Percentiles rank a stretch among this genome's conserved stretches.
phyloP scores from a whole-genome alignment of 768 basidiomycete genomes.

The Lactifluus hygrophoroides region DNA sequence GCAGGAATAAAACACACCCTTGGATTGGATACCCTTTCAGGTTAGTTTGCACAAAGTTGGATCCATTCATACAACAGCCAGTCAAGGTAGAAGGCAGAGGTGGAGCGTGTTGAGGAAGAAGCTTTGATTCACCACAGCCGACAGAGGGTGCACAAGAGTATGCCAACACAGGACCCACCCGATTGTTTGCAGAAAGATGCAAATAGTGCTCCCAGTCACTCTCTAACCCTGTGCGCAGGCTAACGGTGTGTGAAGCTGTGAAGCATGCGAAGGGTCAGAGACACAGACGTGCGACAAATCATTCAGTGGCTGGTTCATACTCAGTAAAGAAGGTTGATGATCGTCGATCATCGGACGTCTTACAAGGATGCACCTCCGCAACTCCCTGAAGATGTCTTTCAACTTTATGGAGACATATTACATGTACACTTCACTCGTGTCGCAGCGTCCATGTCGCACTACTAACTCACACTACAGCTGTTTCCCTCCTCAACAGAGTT shows the following conservation, averaged over 20 bases:
- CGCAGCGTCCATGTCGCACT: too few relatives aligned
- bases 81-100: slow-evolving; percentile 1
- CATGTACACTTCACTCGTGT: too few relatives aligned
- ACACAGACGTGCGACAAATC: background rate
- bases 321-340: background rate
- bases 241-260: background rate
- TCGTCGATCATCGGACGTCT: too few relatives aligned
- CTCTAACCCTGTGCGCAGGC: background rate
- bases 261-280: too few relatives aligned
- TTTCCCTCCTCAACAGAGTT: too few relatives aligned
- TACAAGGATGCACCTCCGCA: too few relatives aligned
- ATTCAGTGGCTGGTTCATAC: slow-evolving; percentile 9
- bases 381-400: too few relatives aligned
- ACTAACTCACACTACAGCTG: too few relatives aligned
- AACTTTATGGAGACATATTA: too few relatives aligned
- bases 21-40: too few relatives aligned
- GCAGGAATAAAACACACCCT: too few relatives aligned
- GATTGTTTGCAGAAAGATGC: background rate
- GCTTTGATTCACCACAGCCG: slow-evolving; percentile 2
- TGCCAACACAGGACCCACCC: slow-evolving; percentile 1
- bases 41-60: background rate
- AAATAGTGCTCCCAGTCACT: background rate
- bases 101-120: background rate
- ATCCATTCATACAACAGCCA: background rate
- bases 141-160: slow-evolving; percentile 3